These are phyloP conservation scores for Fusarium chaquense DNA, from an alignment of 2,329 filamentous ascomycete genomes.

Conservation along the genomic window DNA sequence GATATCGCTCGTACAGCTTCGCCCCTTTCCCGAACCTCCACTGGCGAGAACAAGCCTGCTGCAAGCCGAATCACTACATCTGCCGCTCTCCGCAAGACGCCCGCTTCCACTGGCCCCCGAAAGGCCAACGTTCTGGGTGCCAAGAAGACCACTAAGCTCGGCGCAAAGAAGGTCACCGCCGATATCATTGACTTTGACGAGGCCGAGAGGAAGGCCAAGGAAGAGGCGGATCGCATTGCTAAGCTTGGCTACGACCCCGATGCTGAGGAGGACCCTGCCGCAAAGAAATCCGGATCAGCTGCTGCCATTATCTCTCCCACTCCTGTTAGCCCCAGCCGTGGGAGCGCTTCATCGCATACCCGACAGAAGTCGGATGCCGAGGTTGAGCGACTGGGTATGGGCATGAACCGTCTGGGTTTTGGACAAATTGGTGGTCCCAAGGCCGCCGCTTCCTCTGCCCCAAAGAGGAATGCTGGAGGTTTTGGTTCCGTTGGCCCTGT, in stretches of 20 bases:
- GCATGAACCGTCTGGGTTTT: constrained; percentile 85
- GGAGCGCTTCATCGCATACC: constrained; percentile 67
- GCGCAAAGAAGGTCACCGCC: constrained; percentile 87
- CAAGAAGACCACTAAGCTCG: constrained; percentile 85
- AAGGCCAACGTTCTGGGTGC: constrained; percentile 88
- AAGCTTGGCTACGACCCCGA: constrained; percentile 96
- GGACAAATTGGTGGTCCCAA: constrained; percentile 81
- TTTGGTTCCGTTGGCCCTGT: constrained; percentile 88
- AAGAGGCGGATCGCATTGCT: constrained; percentile 95
- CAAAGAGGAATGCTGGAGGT: constrained; percentile 80
- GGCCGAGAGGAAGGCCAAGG: constrained; percentile 95
- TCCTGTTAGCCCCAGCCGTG: constrained; percentile 74
- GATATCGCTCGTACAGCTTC: constrained; percentile 83
- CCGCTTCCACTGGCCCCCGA: constrained; percentile 72
- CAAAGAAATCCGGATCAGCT: constrained; percentile 63
- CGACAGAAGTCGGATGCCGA: constrained; percentile 78
- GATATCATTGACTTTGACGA: constrained; percentile 95
- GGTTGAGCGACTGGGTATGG: constrained; percentile 90
- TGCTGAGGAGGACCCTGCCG: constrained; percentile 74
- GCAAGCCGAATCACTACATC: constrained; percentile 81
- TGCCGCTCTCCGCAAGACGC: constrained; percentile 83
- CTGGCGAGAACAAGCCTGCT: constrained; percentile 68
- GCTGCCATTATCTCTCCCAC: constrained; percentile 78
- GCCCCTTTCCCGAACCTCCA: constrained; percentile 74
- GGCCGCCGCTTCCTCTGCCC: constrained; percentile 64